These are phyloP conservation scores for Talaromyces marneffei DNA, from an alignment of 2,329 filamentous ascomycete genomes.

Conservation along the genomic window DNA sequence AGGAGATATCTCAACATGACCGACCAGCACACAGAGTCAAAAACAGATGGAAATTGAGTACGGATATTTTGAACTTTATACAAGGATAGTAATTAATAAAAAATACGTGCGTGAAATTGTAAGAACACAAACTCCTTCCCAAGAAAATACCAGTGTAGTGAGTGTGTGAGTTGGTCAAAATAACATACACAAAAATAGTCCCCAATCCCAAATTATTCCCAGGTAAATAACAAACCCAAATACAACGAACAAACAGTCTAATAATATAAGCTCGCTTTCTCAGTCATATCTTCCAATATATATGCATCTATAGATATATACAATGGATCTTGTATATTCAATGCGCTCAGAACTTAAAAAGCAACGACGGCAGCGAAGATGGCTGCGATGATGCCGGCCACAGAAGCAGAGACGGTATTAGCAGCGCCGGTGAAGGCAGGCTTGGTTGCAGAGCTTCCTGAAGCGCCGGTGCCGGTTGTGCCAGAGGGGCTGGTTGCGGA, in stretches of 20 bases:
- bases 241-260: neutral
- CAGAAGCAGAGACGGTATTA: constrained; percentile 16
- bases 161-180: no score
- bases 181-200: no score
- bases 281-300: neutral
- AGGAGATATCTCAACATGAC: no score
- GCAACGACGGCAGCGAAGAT: constrained; percentile 13
- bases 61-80: no score
- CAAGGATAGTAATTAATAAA: no score
- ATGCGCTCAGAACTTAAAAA: neutral
- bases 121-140: neutral
- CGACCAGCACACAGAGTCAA: no score
- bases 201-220: neutral
- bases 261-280: neutral
- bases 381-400: constrained; percentile 13
- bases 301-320: neutral
- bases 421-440: constrained; percentile 9
- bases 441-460: constrained; percentile 15
- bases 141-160: no score
- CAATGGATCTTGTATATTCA: no score
- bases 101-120: neutral
- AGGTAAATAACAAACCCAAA: neutral
- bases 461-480: constrained; percentile 22
- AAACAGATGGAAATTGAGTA: no score
- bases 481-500: constrained; percentile 1